Evolutionary conservation across 179 eudicot genomes (phyloP), one percentile per base, ranked within the genome.

Genomic region (Nepenthes alata): DNA sequence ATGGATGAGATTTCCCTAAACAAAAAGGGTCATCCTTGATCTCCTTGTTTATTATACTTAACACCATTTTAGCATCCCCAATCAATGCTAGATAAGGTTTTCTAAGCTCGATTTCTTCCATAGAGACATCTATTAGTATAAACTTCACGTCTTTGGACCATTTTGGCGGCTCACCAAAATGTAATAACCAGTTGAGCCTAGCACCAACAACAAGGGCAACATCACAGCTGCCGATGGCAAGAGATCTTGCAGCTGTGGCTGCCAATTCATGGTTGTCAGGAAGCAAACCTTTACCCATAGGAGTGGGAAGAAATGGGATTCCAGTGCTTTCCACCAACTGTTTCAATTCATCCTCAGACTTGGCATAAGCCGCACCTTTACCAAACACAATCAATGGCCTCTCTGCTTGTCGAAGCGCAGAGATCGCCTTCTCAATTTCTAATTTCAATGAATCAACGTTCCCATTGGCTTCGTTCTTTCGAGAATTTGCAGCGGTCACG

Each of bases 1-100:
- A 91, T 58, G 86, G 85, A 67, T 91, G 95, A 69, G 62, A 55
- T 70, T 61, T 84, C 71, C 95, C 96, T 44, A 86, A 79, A 65
- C 91, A 86, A 73, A 89, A 91, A 15, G 98, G 98, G n/a, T 84
- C 88, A 62, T 86, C 91, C 67, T 91, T 91, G 53, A 91, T 89
- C 82, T 74, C 89, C 78, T 74, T 80, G 60, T 78, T 75, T 6
- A 91, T 73, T 74, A 69, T 55, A 11, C 77, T 81, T 57, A 91
- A 60, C 2, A 89, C 87, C 65, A 66, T 60, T 62, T 78, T 84
- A 3, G 96, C 98, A 67, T 91, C 96, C 49, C 98, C 98, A 66
- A 81, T 76, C 61, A 91, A 73, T 5, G 96, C 98, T 62, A 86
- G 14, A 74, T 44, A 65, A 0, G 95, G 95, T 35, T 91, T 84